phyloP scores from a whole-genome alignment of 2,329 filamentous ascomycete species.

The Westerdykella sp. region DNA sequence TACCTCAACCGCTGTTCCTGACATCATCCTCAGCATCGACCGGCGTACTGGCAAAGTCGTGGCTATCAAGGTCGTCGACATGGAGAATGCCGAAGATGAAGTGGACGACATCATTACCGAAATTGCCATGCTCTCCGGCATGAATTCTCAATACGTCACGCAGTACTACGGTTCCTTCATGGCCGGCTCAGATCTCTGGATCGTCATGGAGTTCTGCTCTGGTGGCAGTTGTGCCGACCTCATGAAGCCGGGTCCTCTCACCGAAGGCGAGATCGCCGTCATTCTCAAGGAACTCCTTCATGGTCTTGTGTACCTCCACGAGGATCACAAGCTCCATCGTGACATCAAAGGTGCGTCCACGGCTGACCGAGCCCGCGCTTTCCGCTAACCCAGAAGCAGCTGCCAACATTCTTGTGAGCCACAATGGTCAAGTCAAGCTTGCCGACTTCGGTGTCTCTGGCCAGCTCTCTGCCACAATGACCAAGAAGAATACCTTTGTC shows the following conservation, averaged over 20 bases:
- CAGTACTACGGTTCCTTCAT: slow-evolving; percentile 97
- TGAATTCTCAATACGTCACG: slow-evolving; percentile 93
- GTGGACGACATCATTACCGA: slow-evolving; percentile 99
- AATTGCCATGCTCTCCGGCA: slow-evolving; percentile 92
- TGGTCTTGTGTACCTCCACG: slow-evolving; percentile 87
- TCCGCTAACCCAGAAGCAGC: slow-evolving; percentile 49
- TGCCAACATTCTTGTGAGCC: slow-evolving; percentile 82
- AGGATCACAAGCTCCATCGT: slow-evolving; percentile 90
- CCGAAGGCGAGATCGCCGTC: slow-evolving; percentile 95
- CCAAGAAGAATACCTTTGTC: slow-evolving; percentile 98
- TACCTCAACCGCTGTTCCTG: slow-evolving; percentile 6
- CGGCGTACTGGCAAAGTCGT: slow-evolving; percentile 89
- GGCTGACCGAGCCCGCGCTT: too few relatives aligned
- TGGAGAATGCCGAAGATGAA: slow-evolving; percentile 98
- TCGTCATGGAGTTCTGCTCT: slow-evolving; percentile 98
- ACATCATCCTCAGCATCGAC: slow-evolving; percentile 60
- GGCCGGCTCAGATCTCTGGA: slow-evolving; percentile 95
- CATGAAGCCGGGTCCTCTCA: slow-evolving; percentile 86
- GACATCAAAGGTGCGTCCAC: slow-evolving; percentile 78
- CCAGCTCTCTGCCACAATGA: slow-evolving; percentile 95
- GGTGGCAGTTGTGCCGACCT: slow-evolving; percentile 94
- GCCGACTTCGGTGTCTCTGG: slow-evolving; percentile 97
- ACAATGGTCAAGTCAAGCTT: slow-evolving; percentile 92
- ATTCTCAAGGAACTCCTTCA: slow-evolving; percentile 84
- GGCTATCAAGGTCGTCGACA: slow-evolving; percentile 97